Percentiles rank a stretch among this genome's conserved stretches.
Conservation (phyloP, 495 filamentous ascomycete species). For the Aspergillus funiculosus region DNA sequence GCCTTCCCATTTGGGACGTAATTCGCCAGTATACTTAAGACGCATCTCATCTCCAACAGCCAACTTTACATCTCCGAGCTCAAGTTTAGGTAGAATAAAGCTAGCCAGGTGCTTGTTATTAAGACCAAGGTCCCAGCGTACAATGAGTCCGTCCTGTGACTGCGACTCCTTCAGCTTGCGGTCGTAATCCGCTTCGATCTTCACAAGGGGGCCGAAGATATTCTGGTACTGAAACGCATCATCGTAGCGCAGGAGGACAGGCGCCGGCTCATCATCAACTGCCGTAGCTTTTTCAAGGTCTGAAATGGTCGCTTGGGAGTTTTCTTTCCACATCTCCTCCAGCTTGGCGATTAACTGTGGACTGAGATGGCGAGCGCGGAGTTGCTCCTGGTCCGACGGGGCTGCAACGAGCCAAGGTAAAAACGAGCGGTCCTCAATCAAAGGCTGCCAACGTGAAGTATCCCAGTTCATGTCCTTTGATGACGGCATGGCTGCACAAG, state of each 20-base stretch:
- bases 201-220: conserved; percentile 95
- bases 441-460: conserved; percentile 92
- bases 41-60: conserved; percentile 99
- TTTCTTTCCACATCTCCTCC: conserved; percentile 99
- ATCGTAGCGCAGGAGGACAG: conserved; percentile 90
- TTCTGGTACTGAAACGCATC: conserved; percentile 99
- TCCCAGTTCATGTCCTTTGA: conserved; percentile 99
- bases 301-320: conserved; percentile 78
- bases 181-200: conserved; percentile 99
- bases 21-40: conserved; percentile 89
- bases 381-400: conserved; percentile 90
- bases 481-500: conserved; percentile 87
- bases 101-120: conserved; percentile 98
- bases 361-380: conserved; percentile 87
- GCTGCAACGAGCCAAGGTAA: conserved; percentile 86
- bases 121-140: conserved; percentile 92
- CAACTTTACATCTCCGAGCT: conserved; percentile 95
- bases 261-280: conserved; percentile 90
- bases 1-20: conserved; percentile 92
- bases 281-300: conserved; percentile 92
- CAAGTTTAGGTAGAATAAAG: conserved; percentile 93
- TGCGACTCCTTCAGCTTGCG: conserved; percentile 98
- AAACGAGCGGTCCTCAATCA: conserved; percentile 96
- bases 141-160: conserved; percentile 87
- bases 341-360: conserved; percentile 95